These are phyloP conservation scores for Iris pallida DNA, from an alignment of 116 monocot genomes.

Conservation along the genomic window DNA sequence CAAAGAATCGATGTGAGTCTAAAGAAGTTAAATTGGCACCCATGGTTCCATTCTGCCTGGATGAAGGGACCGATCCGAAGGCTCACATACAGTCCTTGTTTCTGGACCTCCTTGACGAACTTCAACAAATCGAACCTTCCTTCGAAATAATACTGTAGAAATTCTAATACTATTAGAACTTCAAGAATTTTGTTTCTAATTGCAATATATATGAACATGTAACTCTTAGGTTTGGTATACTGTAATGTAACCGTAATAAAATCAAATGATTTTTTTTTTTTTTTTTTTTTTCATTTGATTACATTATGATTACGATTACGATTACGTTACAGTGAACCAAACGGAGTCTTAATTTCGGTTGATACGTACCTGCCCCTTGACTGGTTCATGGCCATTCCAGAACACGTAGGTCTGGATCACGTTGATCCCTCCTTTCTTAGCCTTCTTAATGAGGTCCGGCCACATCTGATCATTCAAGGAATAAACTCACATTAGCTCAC, in stretches of 20 bases:
- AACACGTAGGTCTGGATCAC: constrained; percentile 51
- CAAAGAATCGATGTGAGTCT: neutral
- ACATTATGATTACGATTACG: too few relatives aligned
- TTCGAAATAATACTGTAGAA: constrained; percentile 20
- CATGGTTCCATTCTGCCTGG: constrained; percentile 25
- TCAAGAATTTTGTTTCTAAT: too few relatives aligned
- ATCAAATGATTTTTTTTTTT: too few relatives aligned
- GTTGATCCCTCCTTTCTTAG: constrained; percentile 44
- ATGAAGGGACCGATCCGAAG: constrained; percentile 28
- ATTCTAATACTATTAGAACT: too few relatives aligned
- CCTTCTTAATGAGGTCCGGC: constrained; percentile 30
- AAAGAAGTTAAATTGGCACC: constrained; percentile 9
- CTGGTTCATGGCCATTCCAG: constrained; percentile 57
- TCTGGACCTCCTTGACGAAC: constrained; percentile 19
- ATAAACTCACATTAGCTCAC: neutral
- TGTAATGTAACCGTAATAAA: too few relatives aligned
- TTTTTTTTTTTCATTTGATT: too few relatives aligned
- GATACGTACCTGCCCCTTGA: constrained; percentile 25
- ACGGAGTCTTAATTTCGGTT: too few relatives aligned
- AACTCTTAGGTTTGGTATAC: too few relatives aligned
- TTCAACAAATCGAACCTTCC: constrained; percentile 21
- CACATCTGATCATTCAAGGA: constrained; percentile 29
- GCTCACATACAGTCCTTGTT: constrained; percentile 7
- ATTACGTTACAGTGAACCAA: too few relatives aligned
- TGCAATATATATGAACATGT: too few relatives aligned